Conservation (phyloP, 2,329 filamentous ascomycete genomes). For the Beauveria medogensis region DNA sequence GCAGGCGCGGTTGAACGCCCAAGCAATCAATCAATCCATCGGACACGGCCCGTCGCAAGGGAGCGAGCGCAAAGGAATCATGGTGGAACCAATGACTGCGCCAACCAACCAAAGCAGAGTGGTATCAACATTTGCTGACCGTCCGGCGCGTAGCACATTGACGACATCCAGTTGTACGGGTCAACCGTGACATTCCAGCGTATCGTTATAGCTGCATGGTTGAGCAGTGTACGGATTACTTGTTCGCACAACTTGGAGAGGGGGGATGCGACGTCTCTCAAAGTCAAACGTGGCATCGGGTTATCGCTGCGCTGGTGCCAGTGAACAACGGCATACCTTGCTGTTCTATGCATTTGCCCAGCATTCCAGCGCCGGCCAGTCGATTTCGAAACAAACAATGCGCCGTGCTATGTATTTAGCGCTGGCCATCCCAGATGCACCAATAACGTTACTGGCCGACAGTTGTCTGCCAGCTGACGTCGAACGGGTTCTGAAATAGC, state of each 20-base stretch:
- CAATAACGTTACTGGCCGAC: not conserved
- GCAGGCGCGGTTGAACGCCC: not conserved
- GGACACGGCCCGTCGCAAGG: too few species aligned
- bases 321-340: not conserved
- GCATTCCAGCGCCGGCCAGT: not conserved
- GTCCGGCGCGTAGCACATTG: not conserved
- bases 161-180: not conserved
- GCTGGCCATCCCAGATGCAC: not conserved
- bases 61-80: too few species aligned
- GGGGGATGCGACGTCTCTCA: not conserved
- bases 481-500: not conserved
- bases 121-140: not conserved
- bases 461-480: slow-evolving; percentile 2
- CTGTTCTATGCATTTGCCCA: not conserved
- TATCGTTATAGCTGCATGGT: too few species aligned
- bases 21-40: too few species aligned
- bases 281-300: not conserved
- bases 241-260: too few species aligned
- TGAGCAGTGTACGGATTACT: too few species aligned
- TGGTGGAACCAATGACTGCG: not conserved
- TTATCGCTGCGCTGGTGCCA: not conserved
- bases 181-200: not conserved
- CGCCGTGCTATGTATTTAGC: not conserved
- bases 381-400: not conserved
- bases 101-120: not conserved